Percentiles rank a stretch among this genome's conserved stretches.
phyloP scores from a whole-genome alignment of 1,284 basidiomycete species.

The Trichosporon faecale region DNA sequence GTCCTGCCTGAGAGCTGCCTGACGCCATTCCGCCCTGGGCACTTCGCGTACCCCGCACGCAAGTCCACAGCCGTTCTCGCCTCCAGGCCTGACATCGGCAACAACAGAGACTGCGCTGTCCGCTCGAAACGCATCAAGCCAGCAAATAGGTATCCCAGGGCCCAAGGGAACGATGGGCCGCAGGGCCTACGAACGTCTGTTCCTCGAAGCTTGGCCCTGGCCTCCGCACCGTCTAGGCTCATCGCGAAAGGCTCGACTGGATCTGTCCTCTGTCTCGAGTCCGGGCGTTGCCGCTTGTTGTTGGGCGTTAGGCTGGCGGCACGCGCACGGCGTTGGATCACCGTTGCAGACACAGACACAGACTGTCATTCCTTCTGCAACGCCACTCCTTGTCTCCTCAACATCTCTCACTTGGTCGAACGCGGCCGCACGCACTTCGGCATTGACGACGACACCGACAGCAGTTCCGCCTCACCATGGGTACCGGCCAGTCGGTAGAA shows the following conservation, averaged over 20 bases:
- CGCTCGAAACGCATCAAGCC: neutral
- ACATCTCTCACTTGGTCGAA: neutral
- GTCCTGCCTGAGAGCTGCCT: neutral
- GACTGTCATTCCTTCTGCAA: neutral
- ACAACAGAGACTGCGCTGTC: neutral
- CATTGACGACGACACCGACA: neutral
- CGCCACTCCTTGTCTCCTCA: neutral
- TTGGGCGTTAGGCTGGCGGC: neutral
- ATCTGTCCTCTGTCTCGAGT: neutral
- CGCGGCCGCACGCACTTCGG: neutral
- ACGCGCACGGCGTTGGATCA: neutral
- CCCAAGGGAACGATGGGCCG: neutral
- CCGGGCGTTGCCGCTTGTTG: neutral
- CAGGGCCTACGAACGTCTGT: neutral
- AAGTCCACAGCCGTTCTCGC: neutral
- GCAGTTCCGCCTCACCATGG: neutral
- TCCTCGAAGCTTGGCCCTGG: neutral
- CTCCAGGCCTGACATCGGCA: neutral
- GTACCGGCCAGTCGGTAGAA: neutral
- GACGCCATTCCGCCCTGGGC: neutral
- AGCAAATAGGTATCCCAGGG: neutral
- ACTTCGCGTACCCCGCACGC: neutral
- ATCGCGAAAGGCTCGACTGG: neutral
- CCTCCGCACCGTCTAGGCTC: neutral
- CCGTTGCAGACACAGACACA: neutral